Percentiles rank a stretch among this genome's conserved stretches.
Conservation (phyloP, 352 stramenopile genomes). For the Bremia lactucae region DNA sequence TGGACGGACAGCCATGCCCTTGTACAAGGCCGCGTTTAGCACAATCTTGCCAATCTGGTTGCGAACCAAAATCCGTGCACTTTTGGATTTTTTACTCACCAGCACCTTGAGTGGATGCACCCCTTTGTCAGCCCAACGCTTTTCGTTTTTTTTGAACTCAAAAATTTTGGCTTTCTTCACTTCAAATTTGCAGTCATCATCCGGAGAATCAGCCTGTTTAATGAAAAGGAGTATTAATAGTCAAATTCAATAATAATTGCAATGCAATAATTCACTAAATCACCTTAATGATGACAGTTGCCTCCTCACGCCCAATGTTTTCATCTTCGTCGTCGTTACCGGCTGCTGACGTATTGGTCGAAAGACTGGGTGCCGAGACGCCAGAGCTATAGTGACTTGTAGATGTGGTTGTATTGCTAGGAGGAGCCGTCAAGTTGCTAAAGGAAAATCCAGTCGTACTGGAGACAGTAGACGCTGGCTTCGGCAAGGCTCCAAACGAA, state of each 20-base stretch:
- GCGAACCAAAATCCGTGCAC: conserved; percentile 57
- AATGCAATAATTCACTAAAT: background rate
- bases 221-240: background rate
- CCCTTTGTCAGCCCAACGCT: conserved; percentile 81
- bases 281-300: conserved; percentile 84
- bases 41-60: conserved; percentile 85
- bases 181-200: conserved; percentile 71
- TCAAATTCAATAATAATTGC: background rate
- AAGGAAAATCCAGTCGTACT: conserved; percentile 31
- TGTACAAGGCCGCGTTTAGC: conserved; percentile 74
- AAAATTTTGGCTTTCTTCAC: conserved; percentile 69
- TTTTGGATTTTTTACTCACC: conserved; percentile 62
- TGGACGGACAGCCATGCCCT: conserved; percentile 48
- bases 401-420: conserved; percentile 9
- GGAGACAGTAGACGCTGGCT: conserved; percentile 11
- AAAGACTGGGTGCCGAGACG: conserved; percentile 3
- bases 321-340: conserved; percentile 61
- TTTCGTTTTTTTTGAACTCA: conserved; percentile 83
- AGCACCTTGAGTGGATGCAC: conserved; percentile 74
- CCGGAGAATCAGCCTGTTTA: conserved; percentile 40
- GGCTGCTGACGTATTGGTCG: conserved; percentile 11
- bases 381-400: conserved; percentile 25
- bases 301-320: conserved; percentile 70
- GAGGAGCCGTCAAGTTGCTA: conserved; percentile 16
- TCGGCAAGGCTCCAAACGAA: conserved; percentile 28